These are phyloP conservation scores for Peterozyma xylosa DNA, from an alignment of 805 yeast genomes.

Conservation along the genomic window DNA sequence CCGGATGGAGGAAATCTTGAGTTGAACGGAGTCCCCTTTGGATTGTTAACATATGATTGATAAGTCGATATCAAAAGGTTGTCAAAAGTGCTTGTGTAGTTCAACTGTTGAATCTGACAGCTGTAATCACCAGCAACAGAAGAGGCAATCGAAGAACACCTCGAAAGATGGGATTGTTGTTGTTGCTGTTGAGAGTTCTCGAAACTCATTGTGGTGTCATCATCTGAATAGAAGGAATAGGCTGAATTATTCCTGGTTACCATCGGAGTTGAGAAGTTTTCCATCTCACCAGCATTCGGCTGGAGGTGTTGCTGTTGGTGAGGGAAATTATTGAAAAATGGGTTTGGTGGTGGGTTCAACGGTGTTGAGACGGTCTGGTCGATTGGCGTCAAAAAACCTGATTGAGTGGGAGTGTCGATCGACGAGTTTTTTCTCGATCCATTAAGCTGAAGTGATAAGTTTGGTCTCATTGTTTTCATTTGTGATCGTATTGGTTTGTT, in stretches of 20 bases:
- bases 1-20: constrained; percentile 62
- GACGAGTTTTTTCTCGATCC: constrained; percentile 10
- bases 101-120: constrained; percentile 14
- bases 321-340: neutral
- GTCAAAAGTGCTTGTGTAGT: constrained; percentile 33
- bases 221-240: constrained; percentile 11
- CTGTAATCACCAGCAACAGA: constrained; percentile 5
- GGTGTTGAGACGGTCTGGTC: constrained; percentile 10
- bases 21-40: constrained; percentile 63
- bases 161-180: constrained; percentile 3
- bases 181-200: neutral
- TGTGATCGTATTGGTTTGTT: neutral
- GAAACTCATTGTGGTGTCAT: constrained; percentile 5
- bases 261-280: constrained; percentile 1
- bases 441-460: constrained; percentile 8
- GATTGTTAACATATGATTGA: constrained; percentile 42
- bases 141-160: constrained; percentile 7
- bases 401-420: constrained; percentile 3
- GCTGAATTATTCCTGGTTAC: constrained; percentile 8
- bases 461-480: constrained; percentile 12
- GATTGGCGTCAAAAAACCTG: constrained; percentile 11
- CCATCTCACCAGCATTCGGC: neutral
- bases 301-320: constrained; percentile 1
- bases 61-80: constrained; percentile 37
- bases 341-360: constrained; percentile 7